Base-by-base conservation (phyloP, 306 rosid genomes). In the Hylodesmum podocarpum region DNA sequence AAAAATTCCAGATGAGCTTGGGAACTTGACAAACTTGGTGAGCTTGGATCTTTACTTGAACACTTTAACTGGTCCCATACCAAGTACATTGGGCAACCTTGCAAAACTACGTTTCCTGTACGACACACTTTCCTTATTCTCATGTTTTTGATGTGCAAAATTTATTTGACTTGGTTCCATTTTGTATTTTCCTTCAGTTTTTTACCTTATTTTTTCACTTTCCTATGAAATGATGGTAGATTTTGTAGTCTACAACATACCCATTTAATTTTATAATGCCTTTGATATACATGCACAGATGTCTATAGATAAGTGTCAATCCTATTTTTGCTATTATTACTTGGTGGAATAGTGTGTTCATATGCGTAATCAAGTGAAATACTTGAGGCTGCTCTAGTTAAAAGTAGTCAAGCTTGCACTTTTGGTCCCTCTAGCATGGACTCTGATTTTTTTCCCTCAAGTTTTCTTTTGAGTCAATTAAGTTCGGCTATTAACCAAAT, bases 1-100 rank as follows among this genome's bases (percentile, higher is more conserved):
- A 73, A 86, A 11, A 79, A 83, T 92, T 78, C 97, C 96, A 0
- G 86, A 81, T 0, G 96, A 92, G 88, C 93, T 92, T 44, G 97
- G 97, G 61, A 81, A 81, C 78, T 82, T 92, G 84, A 69, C 87
- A 78, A 79, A 86, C 85, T 88, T 92, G 91, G 97, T 92, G 82
- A 92, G 97, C 89, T 87, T 92, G 93, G 97, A 92, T 92, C 97
- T 92, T 81, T 92, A 90, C 88, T 74, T 84, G 90, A 92, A 92
- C 87, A 6, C 0, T 0, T 83, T 92, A 78, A 64, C 0, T 61
- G 93, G 93, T 50, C 3, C 10, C 75, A 92, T 90, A 81, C 96
- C 97, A 3, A 15, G 0, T 31, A 77, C 93, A 4, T 62, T 92
- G 88, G 83, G 89, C 76, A 88, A 66, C 0, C 96, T 92, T 71